These are phyloP conservation scores for Phaeophleospora eucalypticola DNA, from an alignment of 2,329 filamentous ascomycete species.

Conservation along the genomic window DNA sequence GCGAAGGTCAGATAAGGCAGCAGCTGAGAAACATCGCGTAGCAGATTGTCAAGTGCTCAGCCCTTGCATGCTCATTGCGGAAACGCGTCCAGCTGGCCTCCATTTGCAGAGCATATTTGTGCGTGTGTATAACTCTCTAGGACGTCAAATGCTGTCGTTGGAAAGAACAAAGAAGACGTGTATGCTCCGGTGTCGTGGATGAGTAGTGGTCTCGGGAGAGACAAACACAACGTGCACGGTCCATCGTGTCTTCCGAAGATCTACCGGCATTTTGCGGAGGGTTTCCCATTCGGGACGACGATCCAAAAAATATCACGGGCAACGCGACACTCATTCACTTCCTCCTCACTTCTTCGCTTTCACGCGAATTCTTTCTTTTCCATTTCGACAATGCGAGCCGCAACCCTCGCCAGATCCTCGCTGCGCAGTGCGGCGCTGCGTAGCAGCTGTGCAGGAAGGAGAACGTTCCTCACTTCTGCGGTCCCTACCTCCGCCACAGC, in stretches of 20 bases:
- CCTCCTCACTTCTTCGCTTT: neutral
- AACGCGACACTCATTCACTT: constrained; percentile 3
- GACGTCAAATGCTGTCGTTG: too few species aligned
- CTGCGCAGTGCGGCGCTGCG: constrained; percentile 26
- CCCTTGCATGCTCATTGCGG: too few species aligned
- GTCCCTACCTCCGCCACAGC: constrained; percentile 14
- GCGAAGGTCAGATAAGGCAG: too few species aligned
- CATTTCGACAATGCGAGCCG: constrained; percentile 15
- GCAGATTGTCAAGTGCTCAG: too few species aligned
- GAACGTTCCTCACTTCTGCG: constrained; percentile 23
- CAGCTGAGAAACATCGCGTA: too few species aligned
- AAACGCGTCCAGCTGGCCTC: too few species aligned
- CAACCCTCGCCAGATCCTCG: constrained; percentile 25
- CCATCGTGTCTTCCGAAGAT: neutral
- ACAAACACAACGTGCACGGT: neutral
- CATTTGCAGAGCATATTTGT: too few species aligned
- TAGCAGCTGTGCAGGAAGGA: constrained; percentile 12
- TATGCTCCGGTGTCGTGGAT: neutral
- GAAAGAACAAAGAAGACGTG: too few species aligned
- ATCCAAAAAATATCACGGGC: neutral
- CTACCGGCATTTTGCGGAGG: neutral
- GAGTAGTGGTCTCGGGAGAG: too few species aligned
- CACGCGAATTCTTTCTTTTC: constrained; percentile 2
- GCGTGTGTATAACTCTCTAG: too few species aligned
- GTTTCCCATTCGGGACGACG: neutral